Percentiles rank a stretch among this genome's conserved stretches.
These are phyloP conservation scores for Spathaspora arborariae DNA, from an alignment of 805 yeast genomes.

Conservation along the genomic window DNA sequence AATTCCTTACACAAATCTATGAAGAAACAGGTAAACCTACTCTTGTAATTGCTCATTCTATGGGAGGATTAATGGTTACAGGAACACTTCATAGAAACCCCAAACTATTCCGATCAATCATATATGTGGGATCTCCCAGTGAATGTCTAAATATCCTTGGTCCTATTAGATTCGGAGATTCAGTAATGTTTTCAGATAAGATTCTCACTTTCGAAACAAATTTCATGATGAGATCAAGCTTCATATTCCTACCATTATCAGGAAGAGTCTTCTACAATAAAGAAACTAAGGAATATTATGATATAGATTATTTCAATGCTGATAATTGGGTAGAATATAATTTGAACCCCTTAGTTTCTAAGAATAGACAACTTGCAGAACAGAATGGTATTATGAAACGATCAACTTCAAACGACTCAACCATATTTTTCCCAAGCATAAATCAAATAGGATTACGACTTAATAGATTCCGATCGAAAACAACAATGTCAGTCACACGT, in stretches of 20 bases:
- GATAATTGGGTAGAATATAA: conserved; percentile 75
- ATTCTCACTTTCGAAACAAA: conserved; percentile 77
- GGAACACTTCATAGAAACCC: conserved; percentile 71
- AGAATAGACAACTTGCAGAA: conserved; percentile 25
- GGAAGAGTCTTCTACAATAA: conserved; percentile 72
- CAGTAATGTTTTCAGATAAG: conserved; percentile 68
- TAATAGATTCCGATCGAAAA: conserved; percentile 17
- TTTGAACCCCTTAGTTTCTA: conserved; percentile 68
- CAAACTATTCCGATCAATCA: conserved; percentile 62
- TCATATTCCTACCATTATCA: conserved; percentile 68
- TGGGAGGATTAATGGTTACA: conserved; percentile 91
- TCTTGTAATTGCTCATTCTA: conserved; percentile 80
- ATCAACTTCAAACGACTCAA: conserved; percentile 5
- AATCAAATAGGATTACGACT: conserved; percentile 25
- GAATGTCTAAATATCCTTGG: conserved; percentile 86
- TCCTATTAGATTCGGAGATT: conserved; percentile 79
- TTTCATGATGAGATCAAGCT: conserved; percentile 85
- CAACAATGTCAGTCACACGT: conserved; percentile 9
- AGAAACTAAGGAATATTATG: conserved; percentile 53
- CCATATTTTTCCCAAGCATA: conserved; percentile 18
- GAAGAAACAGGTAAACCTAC: conserved; percentile 53
- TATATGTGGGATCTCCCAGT: conserved; percentile 81
- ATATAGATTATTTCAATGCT: conserved; percentile 75
- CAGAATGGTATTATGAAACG: conserved; percentile 6
- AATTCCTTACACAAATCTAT: conserved; percentile 45